Evolutionary conservation across 1,284 basidiomycete genomes (phyloP).

Genomic region (Xerocomus minutiporus): DNA sequence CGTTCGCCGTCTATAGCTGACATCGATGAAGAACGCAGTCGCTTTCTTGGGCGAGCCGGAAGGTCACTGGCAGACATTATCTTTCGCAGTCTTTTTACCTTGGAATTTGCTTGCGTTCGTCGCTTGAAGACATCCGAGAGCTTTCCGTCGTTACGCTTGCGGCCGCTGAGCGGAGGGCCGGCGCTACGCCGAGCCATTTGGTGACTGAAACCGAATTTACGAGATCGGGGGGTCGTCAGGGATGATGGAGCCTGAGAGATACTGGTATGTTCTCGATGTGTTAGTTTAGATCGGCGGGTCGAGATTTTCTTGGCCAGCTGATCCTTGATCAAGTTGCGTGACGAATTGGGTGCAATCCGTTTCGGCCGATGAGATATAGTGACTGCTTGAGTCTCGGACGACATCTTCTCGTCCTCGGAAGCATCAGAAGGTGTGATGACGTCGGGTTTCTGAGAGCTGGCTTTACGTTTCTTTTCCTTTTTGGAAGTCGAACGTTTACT

Average conservation of each 20-base stretch:
- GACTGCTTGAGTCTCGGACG: neutral
- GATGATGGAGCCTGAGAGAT: neutral
- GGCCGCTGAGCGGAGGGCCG: neutral
- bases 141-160: neutral
- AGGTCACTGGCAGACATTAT: neutral
- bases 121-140: neutral
- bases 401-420: slow-evolving; percentile 19
- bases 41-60: slow-evolving; percentile 9
- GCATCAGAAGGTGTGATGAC: slow-evolving; percentile 18
- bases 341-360: slow-evolving; percentile 5
- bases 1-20: neutral
- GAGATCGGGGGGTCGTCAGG: neutral
- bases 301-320: neutral
- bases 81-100: neutral
- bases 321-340: neutral
- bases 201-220: neutral
- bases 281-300: neutral
- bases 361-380: slow-evolving; percentile 11
- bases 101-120: neutral
- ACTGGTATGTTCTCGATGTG: neutral
- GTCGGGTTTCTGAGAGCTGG: slow-evolving; percentile 19
- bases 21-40: slow-evolving; percentile 13
- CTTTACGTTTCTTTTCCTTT: slow-evolving; percentile 23
- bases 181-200: neutral
- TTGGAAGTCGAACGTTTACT: neutral